Conservation (phyloP, 2,329 filamentous ascomycete genomes). For the Dactylellina parvicollis region DNA sequence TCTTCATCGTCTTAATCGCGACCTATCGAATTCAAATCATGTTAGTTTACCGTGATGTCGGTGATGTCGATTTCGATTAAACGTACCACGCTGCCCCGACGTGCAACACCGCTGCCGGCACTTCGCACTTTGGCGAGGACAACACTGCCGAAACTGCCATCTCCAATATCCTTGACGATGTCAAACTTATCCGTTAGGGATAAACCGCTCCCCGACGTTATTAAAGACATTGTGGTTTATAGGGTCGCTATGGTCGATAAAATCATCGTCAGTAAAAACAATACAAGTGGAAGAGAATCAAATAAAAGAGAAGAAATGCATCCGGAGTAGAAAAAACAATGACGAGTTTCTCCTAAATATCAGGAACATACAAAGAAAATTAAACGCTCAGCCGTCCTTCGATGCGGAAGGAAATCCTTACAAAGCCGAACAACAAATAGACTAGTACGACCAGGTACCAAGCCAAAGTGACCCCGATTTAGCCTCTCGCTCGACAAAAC, state of each 20-base stretch:
- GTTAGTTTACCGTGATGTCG: not conserved
- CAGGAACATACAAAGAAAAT: constrained; percentile 42
- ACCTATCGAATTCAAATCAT: constrained; percentile 69
- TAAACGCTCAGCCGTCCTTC: constrained; percentile 42
- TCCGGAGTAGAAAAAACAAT: constrained; percentile 3
- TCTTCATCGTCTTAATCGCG: constrained; percentile 99
- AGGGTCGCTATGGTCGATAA: constrained; percentile 20
- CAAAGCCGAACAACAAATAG: constrained; percentile 31
- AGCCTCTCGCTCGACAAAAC: constrained; percentile 52
- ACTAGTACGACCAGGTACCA: constrained; percentile 51
- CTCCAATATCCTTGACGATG: constrained; percentile 95
- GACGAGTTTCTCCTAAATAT: constrained; percentile 13
- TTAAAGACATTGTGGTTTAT: constrained; percentile 51
- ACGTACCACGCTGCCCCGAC: constrained; percentile 90
- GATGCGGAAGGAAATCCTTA: constrained; percentile 41
- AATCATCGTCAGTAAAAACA: constrained; percentile 31
- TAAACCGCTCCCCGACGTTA: constrained; percentile 63
- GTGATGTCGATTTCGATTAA: not conserved
- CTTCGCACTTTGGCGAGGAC: constrained; percentile 89
- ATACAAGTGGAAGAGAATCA: not conserved
- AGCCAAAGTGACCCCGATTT: constrained; percentile 49
- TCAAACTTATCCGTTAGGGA: constrained; percentile 94
- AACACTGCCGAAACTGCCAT: constrained; percentile 98
- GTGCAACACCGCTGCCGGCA: constrained; percentile 86
- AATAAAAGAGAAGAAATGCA: constrained; percentile 19